Percentiles rank a stretch among this genome's conserved stretches.
phyloP scores from a whole-genome alignment of 805 yeast species.

The Candida caryicola region DNA sequence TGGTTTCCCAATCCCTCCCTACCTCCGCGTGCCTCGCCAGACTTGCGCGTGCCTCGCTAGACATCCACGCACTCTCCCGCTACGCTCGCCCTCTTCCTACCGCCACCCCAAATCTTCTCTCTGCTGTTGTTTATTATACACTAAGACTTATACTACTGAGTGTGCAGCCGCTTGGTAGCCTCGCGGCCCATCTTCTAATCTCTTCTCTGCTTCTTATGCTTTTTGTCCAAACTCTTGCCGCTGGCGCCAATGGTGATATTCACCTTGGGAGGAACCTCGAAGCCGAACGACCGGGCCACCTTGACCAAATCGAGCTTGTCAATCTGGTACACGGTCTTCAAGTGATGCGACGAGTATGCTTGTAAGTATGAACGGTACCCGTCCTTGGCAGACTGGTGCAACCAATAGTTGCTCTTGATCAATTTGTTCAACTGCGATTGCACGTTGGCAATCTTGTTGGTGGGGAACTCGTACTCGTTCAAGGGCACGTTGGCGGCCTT shows the following conservation, averaged over 20 bases:
- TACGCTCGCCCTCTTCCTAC: too few relatives aligned
- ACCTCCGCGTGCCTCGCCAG: too few relatives aligned
- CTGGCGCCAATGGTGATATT: conserved; percentile 94
- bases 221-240: conserved; percentile 58
- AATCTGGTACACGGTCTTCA: conserved; percentile 94
- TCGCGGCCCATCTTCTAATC: too few relatives aligned
- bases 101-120: too few relatives aligned
- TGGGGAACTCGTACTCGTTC: conserved; percentile 95
- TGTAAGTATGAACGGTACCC: conserved; percentile 96
- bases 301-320: conserved; percentile 91
- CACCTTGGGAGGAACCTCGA: conserved; percentile 93
- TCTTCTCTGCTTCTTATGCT: conserved; percentile 45
- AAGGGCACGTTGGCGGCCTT: conserved; percentile 97
- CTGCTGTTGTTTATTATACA: too few relatives aligned
- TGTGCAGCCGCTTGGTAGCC: too few relatives aligned
- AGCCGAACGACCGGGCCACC: conserved; percentile 95
- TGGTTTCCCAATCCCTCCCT: too few relatives aligned
- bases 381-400: conserved; percentile 94
- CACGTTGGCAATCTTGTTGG: conserved; percentile 91
- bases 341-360: conserved; percentile 94
- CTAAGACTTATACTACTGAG: too few relatives aligned
- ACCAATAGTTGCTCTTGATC: conserved; percentile 87
- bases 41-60: too few relatives aligned
- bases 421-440: conserved; percentile 91
- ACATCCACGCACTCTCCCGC: too few relatives aligned